Conservation (phyloP, 805 yeast genomes). For the Candida maltosa region DNA sequence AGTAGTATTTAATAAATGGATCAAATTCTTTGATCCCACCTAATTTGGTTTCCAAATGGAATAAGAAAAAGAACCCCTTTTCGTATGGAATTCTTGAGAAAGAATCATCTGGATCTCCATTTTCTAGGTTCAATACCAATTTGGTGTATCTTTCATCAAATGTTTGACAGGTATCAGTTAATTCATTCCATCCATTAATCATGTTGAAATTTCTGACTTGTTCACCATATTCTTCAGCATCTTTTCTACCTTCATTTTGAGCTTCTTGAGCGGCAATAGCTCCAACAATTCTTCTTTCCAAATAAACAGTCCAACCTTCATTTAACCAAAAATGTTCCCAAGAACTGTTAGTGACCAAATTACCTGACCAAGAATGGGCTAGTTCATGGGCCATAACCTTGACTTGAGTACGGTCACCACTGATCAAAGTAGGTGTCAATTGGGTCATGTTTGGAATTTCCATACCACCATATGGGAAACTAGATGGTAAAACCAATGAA, state of each 20-base stretch:
- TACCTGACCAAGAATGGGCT: conserved; percentile 39
- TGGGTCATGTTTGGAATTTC: conserved; percentile 34
- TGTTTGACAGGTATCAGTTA: conserved; percentile 20
- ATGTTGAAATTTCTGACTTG: conserved; percentile 27
- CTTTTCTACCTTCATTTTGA: conserved; percentile 14
- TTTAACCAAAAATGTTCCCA: conserved; percentile 40
- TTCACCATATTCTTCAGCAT: conserved; percentile 25
- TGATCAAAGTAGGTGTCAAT: conserved; percentile 31
- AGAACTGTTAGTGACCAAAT: conserved; percentile 31
- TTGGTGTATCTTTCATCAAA: conserved; percentile 19
- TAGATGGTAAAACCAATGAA: conserved; percentile 29
- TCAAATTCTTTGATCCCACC: conserved; percentile 24
- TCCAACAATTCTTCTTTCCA: conserved; percentile 31
- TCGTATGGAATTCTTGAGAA: conserved; percentile 34
- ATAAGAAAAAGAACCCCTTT: conserved; percentile 32
- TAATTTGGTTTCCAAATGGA: conserved; percentile 20
- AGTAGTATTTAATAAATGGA: conserved; percentile 26
- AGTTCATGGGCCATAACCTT: conserved; percentile 35
- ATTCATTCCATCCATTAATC: conserved; percentile 29
- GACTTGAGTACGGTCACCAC: conserved; percentile 32
- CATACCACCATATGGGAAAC: conserved; percentile 39
- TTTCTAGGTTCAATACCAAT: conserved; percentile 18
- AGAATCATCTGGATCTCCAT: conserved; percentile 14
- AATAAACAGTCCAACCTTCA: conserved; percentile 36
- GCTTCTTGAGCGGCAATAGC: conserved; percentile 25